Evolutionary conservation across 106 monocot species (phyloP), one percentile per base, ranked within the genome.

Genomic region (Phalaenopsis equestris): DNA sequence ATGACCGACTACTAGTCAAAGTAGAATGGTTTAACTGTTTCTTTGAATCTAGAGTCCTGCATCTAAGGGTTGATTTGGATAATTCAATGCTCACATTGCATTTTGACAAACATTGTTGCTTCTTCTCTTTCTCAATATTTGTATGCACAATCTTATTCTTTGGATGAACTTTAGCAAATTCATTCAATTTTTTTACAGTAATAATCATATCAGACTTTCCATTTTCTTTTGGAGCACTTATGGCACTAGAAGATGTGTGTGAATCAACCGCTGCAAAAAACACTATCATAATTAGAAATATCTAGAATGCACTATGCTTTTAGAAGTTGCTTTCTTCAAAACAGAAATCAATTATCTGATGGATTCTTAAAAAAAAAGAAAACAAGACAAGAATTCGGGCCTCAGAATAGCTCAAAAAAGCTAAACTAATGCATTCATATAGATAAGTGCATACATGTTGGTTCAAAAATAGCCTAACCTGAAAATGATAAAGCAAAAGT

Each of bases 41-140:
- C 77, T 83, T 86, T 77, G 82, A 68, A 23, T 91, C 91, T 37
- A 75, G 10, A 73, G 80, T 91, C 80, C 89, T 93, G 82, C 70
- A 79, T 81, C 80, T 72, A 37, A 83, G 64, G 67, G 61, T 58
- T 72, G 72, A 19, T 65, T 91, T 91, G 58, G 79, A 80, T 36
- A 81, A 55, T 14, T 88, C 86, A n/a, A 89, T 93, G 14, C 58
- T 80, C 55, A 67, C 72, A 83, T 89, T 93, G 80, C 80, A 85
- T 81, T 85, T 93, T 78, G 81, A 87, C 73, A 78, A 21, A 67
- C 36, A 58, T 55, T 37, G 19, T 36, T 55, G 81, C 61, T 89
- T 89, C 57, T 55, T 86, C 46, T 88, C 86, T 67, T 85, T 86
- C 58, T 82, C 82, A 56, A 81, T 81, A 67, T 81, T 86, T 79